Conservation (phyloP, 352 stramenopile species). For the Phytopythium montanum region DNA sequence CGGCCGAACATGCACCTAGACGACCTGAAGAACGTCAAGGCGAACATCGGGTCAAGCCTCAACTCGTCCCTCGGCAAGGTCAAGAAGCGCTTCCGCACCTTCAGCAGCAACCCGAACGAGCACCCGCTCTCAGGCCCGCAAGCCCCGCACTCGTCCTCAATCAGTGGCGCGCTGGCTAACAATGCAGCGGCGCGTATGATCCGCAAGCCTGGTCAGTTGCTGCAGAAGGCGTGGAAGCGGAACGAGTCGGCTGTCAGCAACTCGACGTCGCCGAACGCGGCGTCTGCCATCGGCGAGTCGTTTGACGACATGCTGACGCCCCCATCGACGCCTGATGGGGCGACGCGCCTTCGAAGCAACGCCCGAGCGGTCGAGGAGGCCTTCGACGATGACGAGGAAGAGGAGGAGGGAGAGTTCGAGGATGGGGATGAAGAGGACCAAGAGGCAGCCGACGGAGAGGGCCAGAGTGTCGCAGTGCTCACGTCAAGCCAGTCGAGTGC, state of each 20-base stretch:
- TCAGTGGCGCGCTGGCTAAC: conserved; percentile 14
- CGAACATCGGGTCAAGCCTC: conserved; percentile 68
- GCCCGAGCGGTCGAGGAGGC: background rate
- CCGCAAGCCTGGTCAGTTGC: conserved; percentile 56
- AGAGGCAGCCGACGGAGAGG: background rate
- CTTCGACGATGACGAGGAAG: conserved; percentile 7
- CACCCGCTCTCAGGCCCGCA: conserved; percentile 17
- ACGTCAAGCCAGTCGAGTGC: background rate
- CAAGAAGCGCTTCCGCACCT: conserved; percentile 63
- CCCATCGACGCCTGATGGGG: conserved; percentile 15
- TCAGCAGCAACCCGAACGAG: conserved; percentile 52
- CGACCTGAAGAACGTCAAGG: conserved; percentile 71
- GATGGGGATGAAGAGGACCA: background rate
- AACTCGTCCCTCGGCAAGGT: conserved; percentile 73
- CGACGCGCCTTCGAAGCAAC: conserved; percentile 13
- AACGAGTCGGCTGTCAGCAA: conserved; percentile 16
- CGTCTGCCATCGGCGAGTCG: conserved; percentile 7
- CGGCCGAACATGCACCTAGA: conserved; percentile 42
- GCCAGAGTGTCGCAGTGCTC: background rate
- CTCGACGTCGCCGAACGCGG: conserved; percentile 17
- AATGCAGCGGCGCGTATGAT: conserved; percentile 62
- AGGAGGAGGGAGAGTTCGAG: background rate
- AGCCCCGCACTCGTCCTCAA: conserved; percentile 10
- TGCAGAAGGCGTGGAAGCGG: conserved; percentile 61
- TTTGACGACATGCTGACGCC: conserved; percentile 23